phyloP scores from a whole-genome alignment of 1,284 basidiomycete species.

The Ustilago bromivora region DNA sequence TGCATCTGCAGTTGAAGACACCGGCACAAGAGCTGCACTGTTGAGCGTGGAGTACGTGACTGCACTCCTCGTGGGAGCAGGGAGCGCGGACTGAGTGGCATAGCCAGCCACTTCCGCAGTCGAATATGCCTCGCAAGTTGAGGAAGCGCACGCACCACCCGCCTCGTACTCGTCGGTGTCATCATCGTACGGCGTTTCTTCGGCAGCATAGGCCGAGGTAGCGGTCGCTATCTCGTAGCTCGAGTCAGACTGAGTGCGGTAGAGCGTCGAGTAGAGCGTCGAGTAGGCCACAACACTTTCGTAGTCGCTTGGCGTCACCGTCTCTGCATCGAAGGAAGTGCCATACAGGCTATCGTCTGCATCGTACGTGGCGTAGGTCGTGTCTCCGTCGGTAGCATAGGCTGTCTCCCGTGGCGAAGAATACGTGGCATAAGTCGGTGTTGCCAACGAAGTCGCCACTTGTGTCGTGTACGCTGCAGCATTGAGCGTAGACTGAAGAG shows the following conservation, averaged over 20 bases:
- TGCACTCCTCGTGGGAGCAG: background rate
- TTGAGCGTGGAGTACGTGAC: background rate
- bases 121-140: background rate
- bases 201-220: background rate
- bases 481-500: conserved; percentile 6
- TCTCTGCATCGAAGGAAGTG: background rate
- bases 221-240: background rate
- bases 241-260: background rate
- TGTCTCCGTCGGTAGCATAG: conserved; percentile 1
- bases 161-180: background rate
- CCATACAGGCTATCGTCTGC: background rate
- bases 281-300: background rate
- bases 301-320: background rate
- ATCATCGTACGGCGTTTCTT: conserved; percentile 1
- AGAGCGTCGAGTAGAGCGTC: background rate
- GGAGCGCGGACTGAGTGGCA: background rate
- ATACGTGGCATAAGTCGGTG: background rate
- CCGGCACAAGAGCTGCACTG: background rate
- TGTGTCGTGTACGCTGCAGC: conserved; percentile 2
- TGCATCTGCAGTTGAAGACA: background rate
- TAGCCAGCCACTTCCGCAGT: background rate
- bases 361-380: background rate
- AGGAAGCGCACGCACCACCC: background rate
- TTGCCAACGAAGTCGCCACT: background rate
- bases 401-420: background rate